Percentiles rank a stretch among this genome's conserved stretches.
Evolutionary conservation across 108 stramenopile species (phyloP).

Genomic region (Nannochloropsis gaditana): DNA sequence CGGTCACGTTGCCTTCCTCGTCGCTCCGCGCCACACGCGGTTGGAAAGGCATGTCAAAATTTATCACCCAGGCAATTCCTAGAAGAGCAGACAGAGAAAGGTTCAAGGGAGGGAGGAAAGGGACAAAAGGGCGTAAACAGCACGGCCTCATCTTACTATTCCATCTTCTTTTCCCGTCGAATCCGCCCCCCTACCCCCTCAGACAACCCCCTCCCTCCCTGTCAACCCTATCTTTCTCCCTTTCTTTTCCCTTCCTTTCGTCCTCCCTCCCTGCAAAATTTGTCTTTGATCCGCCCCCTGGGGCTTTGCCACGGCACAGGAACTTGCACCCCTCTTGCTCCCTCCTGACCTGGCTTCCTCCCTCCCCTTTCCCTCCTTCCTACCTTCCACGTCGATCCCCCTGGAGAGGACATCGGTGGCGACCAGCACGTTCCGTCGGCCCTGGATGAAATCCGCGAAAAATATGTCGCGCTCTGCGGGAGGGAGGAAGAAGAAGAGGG

Average conservation of each 20-base stretch:
- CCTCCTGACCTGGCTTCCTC: neutral
- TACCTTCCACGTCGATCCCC: neutral
- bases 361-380: neutral
- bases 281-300: no score
- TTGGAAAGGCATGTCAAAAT: conserved; percentile 12
- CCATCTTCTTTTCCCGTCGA: neutral
- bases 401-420: neutral
- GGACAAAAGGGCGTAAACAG: neutral
- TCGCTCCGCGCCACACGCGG: neutral
- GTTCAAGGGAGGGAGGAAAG: neutral
- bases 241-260: neutral
- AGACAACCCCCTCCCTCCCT: neutral
- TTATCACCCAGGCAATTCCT: neutral
- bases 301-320: no score
- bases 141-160: neutral
- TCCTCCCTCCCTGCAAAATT: no score
- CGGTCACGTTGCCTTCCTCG: neutral
- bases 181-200: neutral
- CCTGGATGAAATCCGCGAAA: neutral
- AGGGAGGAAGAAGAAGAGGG: neutral
- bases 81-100: neutral
- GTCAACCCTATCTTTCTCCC: neutral
- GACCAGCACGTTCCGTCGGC: neutral
- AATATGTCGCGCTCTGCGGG: neutral
- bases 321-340: neutral